Conservation (phyloP, 73 alveolate genomes). For the Stentor roeselii region DNA sequence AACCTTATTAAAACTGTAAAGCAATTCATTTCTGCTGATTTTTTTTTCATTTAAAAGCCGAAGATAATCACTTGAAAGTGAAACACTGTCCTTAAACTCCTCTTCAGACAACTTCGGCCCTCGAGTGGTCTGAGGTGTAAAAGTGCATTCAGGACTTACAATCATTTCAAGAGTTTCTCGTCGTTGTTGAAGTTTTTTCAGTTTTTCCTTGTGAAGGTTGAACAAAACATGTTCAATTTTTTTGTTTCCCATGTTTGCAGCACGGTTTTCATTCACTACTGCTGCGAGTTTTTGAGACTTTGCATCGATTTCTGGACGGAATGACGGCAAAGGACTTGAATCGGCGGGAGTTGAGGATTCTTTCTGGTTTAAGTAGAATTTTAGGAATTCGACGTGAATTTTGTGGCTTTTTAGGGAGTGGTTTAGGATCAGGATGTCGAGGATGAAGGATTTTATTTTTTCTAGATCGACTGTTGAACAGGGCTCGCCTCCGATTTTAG, state of each 20-base stretch:
- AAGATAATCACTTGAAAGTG: background rate
- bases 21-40: background rate
- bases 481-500: background rate
- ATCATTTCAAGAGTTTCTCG: background rate
- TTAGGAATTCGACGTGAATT: background rate
- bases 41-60: background rate
- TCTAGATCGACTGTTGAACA: background rate
- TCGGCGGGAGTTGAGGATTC: background rate
- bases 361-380: background rate
- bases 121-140: constrained; percentile 1
- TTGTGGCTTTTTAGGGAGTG: background rate
- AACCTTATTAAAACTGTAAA: background rate
- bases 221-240: background rate
- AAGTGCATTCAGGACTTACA: constrained; percentile 10
- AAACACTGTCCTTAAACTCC: background rate
- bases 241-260: background rate
- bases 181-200: background rate
- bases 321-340: background rate
- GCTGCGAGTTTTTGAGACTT: constrained; percentile 14
- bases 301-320: background rate
- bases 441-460: background rate
- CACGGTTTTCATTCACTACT: background rate
- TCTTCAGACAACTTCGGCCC: background rate
- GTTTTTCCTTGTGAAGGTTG: background rate
- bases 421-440: background rate